Evolutionary conservation across 1,284 basidiomycete species (phyloP).

Genomic region (Ganoderma sinense): DNA sequence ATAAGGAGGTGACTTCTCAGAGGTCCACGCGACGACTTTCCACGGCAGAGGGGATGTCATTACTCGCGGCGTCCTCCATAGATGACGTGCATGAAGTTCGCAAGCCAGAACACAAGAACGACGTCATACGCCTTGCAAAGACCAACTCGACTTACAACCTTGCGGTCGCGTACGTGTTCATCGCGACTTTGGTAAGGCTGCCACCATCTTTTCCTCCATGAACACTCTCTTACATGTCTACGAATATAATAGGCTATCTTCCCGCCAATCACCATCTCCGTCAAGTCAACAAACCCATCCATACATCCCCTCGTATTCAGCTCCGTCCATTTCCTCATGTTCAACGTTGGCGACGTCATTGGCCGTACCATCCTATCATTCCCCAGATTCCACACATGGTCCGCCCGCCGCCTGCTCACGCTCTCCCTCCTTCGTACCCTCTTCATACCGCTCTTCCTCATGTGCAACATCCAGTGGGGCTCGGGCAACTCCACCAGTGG

Average conservation of each 20-base stretch:
- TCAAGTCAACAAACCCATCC: conserved; percentile 66
- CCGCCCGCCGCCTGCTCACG: conserved; percentile 62
- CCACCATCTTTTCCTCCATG: neutral
- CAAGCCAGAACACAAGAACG: conserved; percentile 34
- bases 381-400: conserved; percentile 72
- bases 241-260: conserved; percentile 74
- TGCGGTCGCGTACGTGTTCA: conserved; percentile 79
- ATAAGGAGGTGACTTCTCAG: conserved; percentile 54
- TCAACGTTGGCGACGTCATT: conserved; percentile 78
- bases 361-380: conserved; percentile 81
- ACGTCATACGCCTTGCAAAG: conserved; percentile 62
- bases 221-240: neutral
- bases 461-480: conserved; percentile 79
- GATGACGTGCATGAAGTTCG: conserved; percentile 11
- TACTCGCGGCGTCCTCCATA: conserved; percentile 21
- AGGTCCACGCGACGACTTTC: conserved; percentile 41
- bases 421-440: conserved; percentile 75
- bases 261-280: conserved; percentile 84
- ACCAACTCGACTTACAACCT: conserved; percentile 75
- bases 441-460: conserved; percentile 86
- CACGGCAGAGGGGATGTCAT: conserved; percentile 11
- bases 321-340: conserved; percentile 77
- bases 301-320: conserved; percentile 74
- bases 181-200: conserved; percentile 77
- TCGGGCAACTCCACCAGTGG: conserved; percentile 34